phyloP scores from a whole-genome alignment of 2,329 filamentous ascomycete genomes.

The Juglanconis oblonga region DNA sequence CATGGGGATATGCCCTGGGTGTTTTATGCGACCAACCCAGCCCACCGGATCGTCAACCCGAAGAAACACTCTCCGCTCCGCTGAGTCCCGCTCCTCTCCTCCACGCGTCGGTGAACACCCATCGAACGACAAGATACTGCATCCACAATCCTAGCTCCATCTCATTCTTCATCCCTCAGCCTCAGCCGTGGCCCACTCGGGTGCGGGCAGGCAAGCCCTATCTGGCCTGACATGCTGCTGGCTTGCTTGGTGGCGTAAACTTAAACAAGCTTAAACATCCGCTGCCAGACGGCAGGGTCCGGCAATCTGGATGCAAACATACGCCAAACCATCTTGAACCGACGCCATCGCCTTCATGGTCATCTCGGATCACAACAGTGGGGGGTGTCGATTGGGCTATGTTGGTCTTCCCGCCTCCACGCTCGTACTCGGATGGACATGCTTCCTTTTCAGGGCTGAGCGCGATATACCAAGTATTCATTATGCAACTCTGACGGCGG shows the following conservation, averaged over 20 bases:
- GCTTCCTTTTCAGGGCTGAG: background rate
- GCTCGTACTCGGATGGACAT: background rate
- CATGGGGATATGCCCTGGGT: too few relatives aligned
- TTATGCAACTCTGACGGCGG: background rate
- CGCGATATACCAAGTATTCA: background rate
- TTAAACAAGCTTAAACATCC: constrained; percentile 19
- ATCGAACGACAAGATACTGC: too few relatives aligned
- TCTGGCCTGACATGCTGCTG: background rate
- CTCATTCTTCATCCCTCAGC: background rate
- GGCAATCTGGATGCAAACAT: constrained; percentile 8
- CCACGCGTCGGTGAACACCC: background rate
- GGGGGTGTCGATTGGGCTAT: background rate
- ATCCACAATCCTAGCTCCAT: too few relatives aligned
- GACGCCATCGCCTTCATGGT: background rate
- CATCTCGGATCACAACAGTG: background rate
- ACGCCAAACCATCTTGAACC: background rate
- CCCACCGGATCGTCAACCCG: too few relatives aligned
- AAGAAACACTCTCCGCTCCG: too few relatives aligned
- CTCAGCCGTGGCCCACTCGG: background rate
- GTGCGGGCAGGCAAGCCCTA: background rate
- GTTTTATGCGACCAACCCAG: too few relatives aligned
- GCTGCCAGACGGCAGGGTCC: constrained; percentile 16
- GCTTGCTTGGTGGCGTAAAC: constrained; percentile 15
- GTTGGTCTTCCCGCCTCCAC: background rate
- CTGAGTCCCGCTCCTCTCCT: background rate